Percentiles rank a stretch among this genome's conserved stretches.
phyloP scores from a whole-genome alignment of 306 rosid species.

The Cicer chorassanicum region DNA sequence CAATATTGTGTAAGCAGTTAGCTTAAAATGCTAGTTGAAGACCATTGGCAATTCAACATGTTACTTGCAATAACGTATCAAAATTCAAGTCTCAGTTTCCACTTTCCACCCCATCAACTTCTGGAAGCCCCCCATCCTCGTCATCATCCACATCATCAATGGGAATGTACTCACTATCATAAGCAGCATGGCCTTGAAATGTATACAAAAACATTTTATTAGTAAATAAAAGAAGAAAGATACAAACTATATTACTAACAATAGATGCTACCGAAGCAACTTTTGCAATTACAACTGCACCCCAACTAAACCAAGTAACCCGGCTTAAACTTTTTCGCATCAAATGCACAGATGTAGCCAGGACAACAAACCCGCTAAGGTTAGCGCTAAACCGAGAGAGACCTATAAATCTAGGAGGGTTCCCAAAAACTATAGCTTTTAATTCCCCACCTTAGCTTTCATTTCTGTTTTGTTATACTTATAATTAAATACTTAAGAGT shows the following conservation, averaged over 20 bases:
- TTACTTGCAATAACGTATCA: constrained; percentile 36
- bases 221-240: not conserved
- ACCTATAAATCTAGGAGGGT: not conserved
- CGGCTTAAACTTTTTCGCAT: not conserved
- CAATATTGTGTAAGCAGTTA: constrained; percentile 2
- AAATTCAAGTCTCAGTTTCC: constrained; percentile 44
- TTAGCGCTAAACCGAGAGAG: not conserved
- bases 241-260: not conserved
- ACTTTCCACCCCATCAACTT: constrained; percentile 47
- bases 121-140: constrained; percentile 55
- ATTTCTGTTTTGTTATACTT: constrained; percentile 14
- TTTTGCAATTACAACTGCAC: constrained; percentile 2
- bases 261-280: constrained; percentile 3
- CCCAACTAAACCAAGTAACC: constrained; percentile 26
- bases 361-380: not conserved
- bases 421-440: constrained; percentile 1
- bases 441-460: not conserved
- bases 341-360: not conserved
- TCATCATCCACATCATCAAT: constrained; percentile 79
- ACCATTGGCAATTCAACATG: constrained; percentile 26
- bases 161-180: constrained; percentile 72
- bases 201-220: constrained; percentile 6
- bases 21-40: constrained; percentile 2
- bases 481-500: not conserved
- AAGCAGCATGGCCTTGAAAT: constrained; percentile 50